phyloP scores from a whole-genome alignment of 2,329 filamentous ascomycete species.

The Fusarium veterinarium region DNA sequence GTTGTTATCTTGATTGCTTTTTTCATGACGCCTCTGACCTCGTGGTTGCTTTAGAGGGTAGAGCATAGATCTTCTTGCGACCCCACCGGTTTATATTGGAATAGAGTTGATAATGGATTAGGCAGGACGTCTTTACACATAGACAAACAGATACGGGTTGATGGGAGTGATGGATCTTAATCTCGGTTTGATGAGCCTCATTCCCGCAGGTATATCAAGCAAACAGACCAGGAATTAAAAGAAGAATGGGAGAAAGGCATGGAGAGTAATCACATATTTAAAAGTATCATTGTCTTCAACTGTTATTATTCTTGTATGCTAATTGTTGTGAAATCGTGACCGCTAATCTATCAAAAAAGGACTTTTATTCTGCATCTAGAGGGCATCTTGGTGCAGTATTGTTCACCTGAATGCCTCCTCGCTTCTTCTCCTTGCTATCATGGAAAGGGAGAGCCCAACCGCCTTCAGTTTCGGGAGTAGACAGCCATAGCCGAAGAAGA shows the following conservation, averaged over 20 bases:
- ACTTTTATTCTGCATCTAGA: conserved; percentile 77
- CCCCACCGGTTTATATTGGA: too few species aligned
- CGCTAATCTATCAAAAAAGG: conserved; percentile 16
- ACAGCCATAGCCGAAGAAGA: conserved; percentile 85
- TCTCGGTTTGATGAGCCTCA: neutral
- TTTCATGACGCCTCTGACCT: neutral
- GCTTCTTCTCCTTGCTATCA: conserved; percentile 85
- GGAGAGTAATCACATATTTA: too few species aligned
- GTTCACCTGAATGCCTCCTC: conserved; percentile 89
- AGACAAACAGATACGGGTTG: neutral
- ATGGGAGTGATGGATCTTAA: neutral
- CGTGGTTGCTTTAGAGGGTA: neutral
- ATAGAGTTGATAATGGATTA: neutral
- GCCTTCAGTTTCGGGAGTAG: conserved; percentile 83
- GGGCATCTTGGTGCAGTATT: conserved; percentile 79
- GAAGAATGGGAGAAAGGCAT: rapidly evolving
- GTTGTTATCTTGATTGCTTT: conserved; percentile 13
- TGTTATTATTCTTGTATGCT: neutral
- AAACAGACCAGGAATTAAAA: neutral
- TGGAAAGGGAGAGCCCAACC: conserved; percentile 88
- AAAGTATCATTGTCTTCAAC: neutral
- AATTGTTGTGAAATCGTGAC: neutral
- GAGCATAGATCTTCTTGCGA: neutral
- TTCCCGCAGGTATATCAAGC: neutral
- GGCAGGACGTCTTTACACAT: neutral